phyloP scores from a whole-genome alignment of 1,284 basidiomycete species.

The Earliella scabrosa region DNA sequence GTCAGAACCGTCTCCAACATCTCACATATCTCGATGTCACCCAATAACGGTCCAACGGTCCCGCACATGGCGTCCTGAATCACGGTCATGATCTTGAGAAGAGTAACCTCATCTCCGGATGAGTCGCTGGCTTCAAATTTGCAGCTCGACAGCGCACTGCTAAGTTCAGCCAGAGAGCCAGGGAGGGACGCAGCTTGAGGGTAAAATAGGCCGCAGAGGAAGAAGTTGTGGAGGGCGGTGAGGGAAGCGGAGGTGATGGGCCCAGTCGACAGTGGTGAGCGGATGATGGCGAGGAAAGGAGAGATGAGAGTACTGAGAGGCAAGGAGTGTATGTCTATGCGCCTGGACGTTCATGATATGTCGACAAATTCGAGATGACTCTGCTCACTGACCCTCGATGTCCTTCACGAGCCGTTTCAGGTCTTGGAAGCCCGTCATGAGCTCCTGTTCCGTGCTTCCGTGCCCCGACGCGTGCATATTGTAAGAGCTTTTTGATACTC shows the following conservation, averaged over 20 bases:
- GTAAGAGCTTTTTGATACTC: slow-evolving; percentile 54
- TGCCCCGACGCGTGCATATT: slow-evolving; percentile 44
- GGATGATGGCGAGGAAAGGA: slow-evolving; percentile 93
- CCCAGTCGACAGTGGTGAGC: slow-evolving; percentile 91
- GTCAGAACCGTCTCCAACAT: slow-evolving; percentile 98
- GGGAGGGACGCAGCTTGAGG: slow-evolving; percentile 56
- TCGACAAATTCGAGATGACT: not conserved
- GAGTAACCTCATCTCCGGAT: slow-evolving; percentile 94
- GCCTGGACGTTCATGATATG: not conserved
- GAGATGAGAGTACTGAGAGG: slow-evolving; percentile 69
- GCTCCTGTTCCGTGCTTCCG: slow-evolving; percentile 69
- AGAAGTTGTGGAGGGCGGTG: slow-evolving; percentile 86
- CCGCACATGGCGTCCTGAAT: slow-evolving; percentile 86
- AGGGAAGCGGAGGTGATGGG: slow-evolving; percentile 93
- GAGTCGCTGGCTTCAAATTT: slow-evolving; percentile 98
- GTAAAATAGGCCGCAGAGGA: slow-evolving; percentile 77
- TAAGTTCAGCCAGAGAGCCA: slow-evolving; percentile 81
- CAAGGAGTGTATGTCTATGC: slow-evolving; percentile 59
- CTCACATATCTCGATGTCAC: slow-evolving; percentile 96
- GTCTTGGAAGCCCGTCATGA: slow-evolving; percentile 90
- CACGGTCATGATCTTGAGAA: slow-evolving; percentile 90
- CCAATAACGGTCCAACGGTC: slow-evolving; percentile 67
- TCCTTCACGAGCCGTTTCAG: slow-evolving; percentile 80
- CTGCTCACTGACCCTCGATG: slow-evolving; percentile 62
- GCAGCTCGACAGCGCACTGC: slow-evolving; percentile 91